Evolutionary conservation across 805 yeast species (phyloP).

Genomic region (Candida endomychidarum): DNA sequence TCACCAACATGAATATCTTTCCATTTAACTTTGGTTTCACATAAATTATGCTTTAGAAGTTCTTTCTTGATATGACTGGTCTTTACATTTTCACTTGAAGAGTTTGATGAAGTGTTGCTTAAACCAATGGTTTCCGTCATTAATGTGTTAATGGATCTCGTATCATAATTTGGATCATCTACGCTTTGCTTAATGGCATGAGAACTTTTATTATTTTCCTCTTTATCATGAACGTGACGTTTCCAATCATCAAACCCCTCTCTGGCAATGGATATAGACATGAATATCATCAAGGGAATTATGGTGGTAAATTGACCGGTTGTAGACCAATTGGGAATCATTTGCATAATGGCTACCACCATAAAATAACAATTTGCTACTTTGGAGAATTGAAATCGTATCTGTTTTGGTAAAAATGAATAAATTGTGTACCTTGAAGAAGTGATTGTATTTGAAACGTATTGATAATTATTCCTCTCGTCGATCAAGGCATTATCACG

Average conservation of each 20-base stretch:
- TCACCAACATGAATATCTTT: conserved; percentile 86
- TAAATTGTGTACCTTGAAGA: conserved; percentile 83
- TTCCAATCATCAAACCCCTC: conserved; percentile 94
- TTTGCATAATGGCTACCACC: conserved; percentile 86
- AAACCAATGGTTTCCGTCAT: conserved; percentile 37
- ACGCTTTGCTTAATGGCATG: conserved; percentile 32
- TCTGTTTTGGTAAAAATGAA: conserved; percentile 83
- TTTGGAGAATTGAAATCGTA: conserved; percentile 88
- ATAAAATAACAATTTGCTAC: conserved; percentile 89
- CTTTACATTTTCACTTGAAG: background rate
- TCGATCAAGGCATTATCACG: conserved; percentile 45
- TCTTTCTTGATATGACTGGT: conserved; percentile 15
- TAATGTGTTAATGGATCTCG: conserved; percentile 39
- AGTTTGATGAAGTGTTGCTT: background rate
- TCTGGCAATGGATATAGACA: conserved; percentile 83
- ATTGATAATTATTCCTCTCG: conserved; percentile 65
- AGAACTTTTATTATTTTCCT: conserved; percentile 62
- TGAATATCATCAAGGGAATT: conserved; percentile 81
- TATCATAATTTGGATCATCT: conserved; percentile 28
- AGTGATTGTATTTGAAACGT: conserved; percentile 66
- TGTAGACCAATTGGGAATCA: conserved; percentile 97
- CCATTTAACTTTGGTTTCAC: conserved; percentile 53
- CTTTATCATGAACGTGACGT: conserved; percentile 80
- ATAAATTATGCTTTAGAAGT: conserved; percentile 32
- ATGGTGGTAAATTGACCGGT: conserved; percentile 96